Conservation (phyloP, 371 early-diverging fungal genomes). For the Chytridiales sp. region DNA sequence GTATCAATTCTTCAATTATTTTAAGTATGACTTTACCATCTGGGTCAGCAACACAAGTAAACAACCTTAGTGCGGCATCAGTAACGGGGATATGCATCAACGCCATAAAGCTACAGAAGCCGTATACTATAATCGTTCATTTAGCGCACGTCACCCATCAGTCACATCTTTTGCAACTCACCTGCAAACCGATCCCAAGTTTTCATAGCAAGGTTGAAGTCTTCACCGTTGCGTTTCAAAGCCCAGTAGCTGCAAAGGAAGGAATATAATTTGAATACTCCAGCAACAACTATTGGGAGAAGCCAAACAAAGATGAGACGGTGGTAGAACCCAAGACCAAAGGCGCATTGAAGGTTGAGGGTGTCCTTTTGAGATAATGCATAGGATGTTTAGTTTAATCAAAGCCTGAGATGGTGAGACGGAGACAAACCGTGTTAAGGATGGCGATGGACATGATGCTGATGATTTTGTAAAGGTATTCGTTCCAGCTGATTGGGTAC, state of each 20-base stretch:
- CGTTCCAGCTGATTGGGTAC: constrained; percentile 27
- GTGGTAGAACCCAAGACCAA: constrained; percentile 19
- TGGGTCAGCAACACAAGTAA: constrained; percentile 20
- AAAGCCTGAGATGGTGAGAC: too few species aligned
- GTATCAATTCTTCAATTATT: too few species aligned
- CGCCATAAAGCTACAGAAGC: constrained; percentile 17
- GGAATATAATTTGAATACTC: constrained; percentile 11
- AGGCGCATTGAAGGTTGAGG: constrained; percentile 28
- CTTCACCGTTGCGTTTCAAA: not conserved
- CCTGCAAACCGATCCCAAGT: constrained; percentile 19
- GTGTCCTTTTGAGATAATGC: constrained; percentile 9
- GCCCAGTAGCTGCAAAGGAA: not conserved
- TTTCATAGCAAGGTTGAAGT: not conserved
- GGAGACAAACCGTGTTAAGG: constrained; percentile 19
- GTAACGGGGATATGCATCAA: constrained; percentile 23
- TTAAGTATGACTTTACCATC: too few species aligned
- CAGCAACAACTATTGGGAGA: constrained; percentile 11
- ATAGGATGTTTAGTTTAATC: not conserved
- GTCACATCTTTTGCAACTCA: not conserved
- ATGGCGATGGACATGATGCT: constrained; percentile 21
- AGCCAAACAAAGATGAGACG: constrained; percentile 18
- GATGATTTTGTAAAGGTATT: constrained; percentile 12
- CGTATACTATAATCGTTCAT: constrained; percentile 20
- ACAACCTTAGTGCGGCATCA: constrained; percentile 15
- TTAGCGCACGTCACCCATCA: not conserved